phyloP scores from a whole-genome alignment of 1,139 yeast genomes.

The Lodderomyces oxycetoniae region DNA sequence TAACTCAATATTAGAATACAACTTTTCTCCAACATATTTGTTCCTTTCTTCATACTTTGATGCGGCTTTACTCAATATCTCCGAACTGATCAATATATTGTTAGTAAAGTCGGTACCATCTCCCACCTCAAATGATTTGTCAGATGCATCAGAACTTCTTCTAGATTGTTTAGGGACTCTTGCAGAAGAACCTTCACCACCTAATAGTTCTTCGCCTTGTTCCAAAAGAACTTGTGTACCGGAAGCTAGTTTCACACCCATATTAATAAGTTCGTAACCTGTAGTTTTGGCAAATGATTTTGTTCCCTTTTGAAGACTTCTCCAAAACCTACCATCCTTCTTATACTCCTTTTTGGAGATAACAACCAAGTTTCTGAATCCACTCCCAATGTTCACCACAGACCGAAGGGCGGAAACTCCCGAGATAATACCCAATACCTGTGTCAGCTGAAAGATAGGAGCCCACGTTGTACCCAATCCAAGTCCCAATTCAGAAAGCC shows the following conservation, averaged over 20 bases:
- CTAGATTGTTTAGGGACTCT: slow-evolving; percentile 16
- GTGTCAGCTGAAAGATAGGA: slow-evolving; percentile 78
- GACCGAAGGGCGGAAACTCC: slow-evolving; percentile 84
- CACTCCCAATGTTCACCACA: slow-evolving; percentile 71
- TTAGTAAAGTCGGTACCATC: neutral
- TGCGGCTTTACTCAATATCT: slow-evolving; percentile 11
- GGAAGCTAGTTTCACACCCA: slow-evolving; percentile 83
- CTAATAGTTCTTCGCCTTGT: slow-evolving; percentile 69
- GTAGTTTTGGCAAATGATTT: slow-evolving; percentile 74
- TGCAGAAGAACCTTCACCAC: slow-evolving; percentile 58
- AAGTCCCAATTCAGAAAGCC: slow-evolving; percentile 56
- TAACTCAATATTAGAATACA: slow-evolving; percentile 27
- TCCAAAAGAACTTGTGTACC: slow-evolving; percentile 85
- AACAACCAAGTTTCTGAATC: slow-evolving; percentile 66
- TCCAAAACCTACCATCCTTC: slow-evolving; percentile 64
- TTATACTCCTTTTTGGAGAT: slow-evolving; percentile 72
- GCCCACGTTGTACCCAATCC: slow-evolving; percentile 69
- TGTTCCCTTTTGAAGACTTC: slow-evolving; percentile 77
- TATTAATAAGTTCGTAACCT: slow-evolving; percentile 70
- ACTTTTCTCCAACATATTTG: slow-evolving; percentile 20
- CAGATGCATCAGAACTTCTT: slow-evolving; percentile 9
- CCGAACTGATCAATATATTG: slow-evolving; percentile 13
- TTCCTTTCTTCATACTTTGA: slow-evolving; percentile 17
- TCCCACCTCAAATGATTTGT: slow-evolving; percentile 5
- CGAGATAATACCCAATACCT: slow-evolving; percentile 70